Conservation (phyloP, 306 rosid species). For the Hippophae gyantsensis region DNA sequence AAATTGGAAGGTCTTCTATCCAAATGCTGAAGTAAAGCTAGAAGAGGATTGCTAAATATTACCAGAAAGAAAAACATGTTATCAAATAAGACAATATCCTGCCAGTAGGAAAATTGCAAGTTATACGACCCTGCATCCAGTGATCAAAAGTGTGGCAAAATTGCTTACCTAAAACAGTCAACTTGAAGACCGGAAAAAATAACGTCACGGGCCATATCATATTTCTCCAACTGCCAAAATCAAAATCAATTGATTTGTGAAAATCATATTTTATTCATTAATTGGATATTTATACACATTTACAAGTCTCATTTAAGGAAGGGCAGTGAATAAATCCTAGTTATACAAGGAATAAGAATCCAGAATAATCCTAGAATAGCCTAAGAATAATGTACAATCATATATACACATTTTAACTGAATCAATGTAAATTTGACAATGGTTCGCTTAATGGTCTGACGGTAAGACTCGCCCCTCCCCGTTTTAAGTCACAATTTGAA, state of each 20-base stretch:
- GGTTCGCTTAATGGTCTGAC: no score
- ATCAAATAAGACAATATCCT: conserved; percentile 16
- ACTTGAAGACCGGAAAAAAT: conserved; percentile 88
- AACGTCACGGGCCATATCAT: conserved; percentile 68
- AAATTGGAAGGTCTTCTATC: conserved; percentile 38
- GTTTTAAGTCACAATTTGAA: no score
- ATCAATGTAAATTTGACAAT: no score
- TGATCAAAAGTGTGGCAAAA: conserved; percentile 15
- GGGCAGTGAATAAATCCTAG: no score
- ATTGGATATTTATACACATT: no score
- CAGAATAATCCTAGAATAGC: no score
- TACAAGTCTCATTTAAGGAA: no score
- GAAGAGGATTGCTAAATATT: conserved; percentile 60
- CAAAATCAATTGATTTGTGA: conserved; percentile 14
- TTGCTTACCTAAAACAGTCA: conserved; percentile 65
- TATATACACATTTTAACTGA: no score
- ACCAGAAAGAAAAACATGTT: conserved; percentile 28
- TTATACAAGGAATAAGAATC: no score
- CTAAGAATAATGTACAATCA: no score
- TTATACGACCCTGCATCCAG: conserved; percentile 2
- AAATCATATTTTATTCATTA: neutral
- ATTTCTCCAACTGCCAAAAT: conserved; percentile 74
- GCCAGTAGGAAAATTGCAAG: conserved; percentile 13
- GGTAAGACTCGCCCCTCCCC: no score
- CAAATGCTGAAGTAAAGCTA: conserved; percentile 52